phyloP scores from a whole-genome alignment of 306 rosid species.

The Rubus idaeus region DNA sequence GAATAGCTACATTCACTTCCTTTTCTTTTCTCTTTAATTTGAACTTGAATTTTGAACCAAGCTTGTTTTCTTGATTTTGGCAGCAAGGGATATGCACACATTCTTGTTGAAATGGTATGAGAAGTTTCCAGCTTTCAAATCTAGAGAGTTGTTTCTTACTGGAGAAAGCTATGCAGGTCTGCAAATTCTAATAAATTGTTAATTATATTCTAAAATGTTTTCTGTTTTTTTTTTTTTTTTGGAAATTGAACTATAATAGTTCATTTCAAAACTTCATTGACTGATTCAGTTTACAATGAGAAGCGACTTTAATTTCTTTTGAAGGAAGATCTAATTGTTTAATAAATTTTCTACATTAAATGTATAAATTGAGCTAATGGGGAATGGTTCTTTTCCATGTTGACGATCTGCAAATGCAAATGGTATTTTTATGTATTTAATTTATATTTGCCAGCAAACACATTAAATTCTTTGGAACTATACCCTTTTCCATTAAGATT shows the following conservation, averaged over 20 bases:
- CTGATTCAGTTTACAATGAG: background rate
- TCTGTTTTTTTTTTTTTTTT: too few relatives aligned
- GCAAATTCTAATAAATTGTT: background rate
- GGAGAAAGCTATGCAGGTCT: conserved; percentile 96
- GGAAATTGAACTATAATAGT: background rate
- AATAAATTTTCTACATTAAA: background rate
- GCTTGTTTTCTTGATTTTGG: conserved; percentile 18
- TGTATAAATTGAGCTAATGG: background rate
- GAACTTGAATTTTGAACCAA: background rate
- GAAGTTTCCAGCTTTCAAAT: conserved; percentile 69
- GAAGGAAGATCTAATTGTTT: background rate
- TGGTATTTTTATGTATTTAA: background rate
- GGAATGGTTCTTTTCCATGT: background rate
- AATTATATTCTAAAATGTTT: background rate
- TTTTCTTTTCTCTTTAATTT: background rate
- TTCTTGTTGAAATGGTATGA: conserved; percentile 72
- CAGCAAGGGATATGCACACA: conserved; percentile 70
- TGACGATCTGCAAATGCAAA: background rate
- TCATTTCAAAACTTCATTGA: background rate
- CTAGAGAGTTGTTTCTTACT: conserved; percentile 68
- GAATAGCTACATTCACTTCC: background rate
- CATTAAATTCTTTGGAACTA: background rate
- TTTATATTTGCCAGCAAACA: background rate
- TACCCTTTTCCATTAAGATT: too few relatives aligned
- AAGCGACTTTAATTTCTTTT: background rate